Base-by-base conservation (phyloP, 2,329 filamentous ascomycete species). In the Ophiocordyceps robertsii region DNA sequence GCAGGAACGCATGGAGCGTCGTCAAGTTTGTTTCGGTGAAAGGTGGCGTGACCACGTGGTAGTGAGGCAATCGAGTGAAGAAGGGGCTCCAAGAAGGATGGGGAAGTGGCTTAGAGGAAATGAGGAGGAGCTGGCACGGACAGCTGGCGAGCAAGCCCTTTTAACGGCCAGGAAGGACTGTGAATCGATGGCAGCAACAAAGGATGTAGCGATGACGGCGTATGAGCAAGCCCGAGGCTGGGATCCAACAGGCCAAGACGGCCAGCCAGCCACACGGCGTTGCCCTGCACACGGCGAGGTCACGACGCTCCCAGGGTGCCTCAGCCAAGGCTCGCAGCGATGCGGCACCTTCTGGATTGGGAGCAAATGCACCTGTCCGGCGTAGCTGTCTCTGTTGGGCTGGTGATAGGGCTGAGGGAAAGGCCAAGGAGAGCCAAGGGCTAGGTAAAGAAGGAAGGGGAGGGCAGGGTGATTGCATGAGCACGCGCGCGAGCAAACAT, bases 401-500 rank as follows among this genome's bases (percentile, higher is more conserved):
- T 8, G 37, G 37, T 27, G 19, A 38, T 13, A 29, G 19, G 19
- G 37, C 37, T 27, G 37, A 38, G 21, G 38, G 21, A 16, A 17
- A 4, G 7, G 27, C 7, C 7, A 11, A 19, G 9, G 13, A 16
- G 16, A 40, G 29, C 10, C 16, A 16, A 31, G 16, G 29, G 16
- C 10, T 19, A 40, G 38, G 16, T 30, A 19, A 4, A 31, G 38
- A 40, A n/a, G 24, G 7, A 7, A 17, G 24, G 24, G 14, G 27
- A 30, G 37, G 37, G 36, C 32, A 32, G 37, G 24, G 38, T 37
- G 37, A 43, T 40, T 32, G 12, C 42, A 29, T 37, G 42, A 32
- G 42, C 42, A 38, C 42, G 42, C 31, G 38, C 31, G 31, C 37
- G 14, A 36, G n/a, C 37, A 32, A 43, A 40, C 42, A 43, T 38